These are phyloP conservation scores for Bullera alba DNA, from an alignment of 768 basidiomycete species.

Conservation along the genomic window DNA sequence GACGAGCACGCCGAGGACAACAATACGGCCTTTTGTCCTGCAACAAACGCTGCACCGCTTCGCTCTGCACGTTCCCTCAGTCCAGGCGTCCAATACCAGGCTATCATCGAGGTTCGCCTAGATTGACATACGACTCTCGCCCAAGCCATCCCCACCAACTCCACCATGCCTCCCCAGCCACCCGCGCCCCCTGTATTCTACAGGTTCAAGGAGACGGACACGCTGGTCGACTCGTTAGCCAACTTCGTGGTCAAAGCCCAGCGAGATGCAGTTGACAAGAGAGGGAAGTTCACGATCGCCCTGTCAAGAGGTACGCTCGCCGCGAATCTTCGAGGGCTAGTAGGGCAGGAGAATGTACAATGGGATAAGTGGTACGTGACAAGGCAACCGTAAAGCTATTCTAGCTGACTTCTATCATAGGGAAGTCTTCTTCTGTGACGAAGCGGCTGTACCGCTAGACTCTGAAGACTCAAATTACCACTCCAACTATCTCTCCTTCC, in stretches of 20 bases:
- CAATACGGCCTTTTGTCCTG: too few relatives aligned
- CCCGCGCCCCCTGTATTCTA: slow-evolving; percentile 63
- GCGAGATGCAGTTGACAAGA: slow-evolving; percentile 79
- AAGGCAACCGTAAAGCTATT: not conserved
- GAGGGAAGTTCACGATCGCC: slow-evolving; percentile 85
- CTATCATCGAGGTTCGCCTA: too few relatives aligned
- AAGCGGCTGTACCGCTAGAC: slow-evolving; percentile 88
- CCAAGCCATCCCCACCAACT: too few relatives aligned
- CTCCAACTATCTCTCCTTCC: slow-evolving; percentile 66
- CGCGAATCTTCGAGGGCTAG: slow-evolving; percentile 62
- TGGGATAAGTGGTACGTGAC: slow-evolving; percentile 85
- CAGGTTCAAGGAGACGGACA: slow-evolving; percentile 58
- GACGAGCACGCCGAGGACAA: too few relatives aligned
- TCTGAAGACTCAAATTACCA: slow-evolving; percentile 87
- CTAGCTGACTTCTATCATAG: slow-evolving; percentile 50
- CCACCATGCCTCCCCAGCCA: slow-evolving; percentile 42
- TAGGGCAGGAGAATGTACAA: slow-evolving; percentile 60
- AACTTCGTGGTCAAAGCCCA: slow-evolving; percentile 79
- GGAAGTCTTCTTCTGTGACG: slow-evolving; percentile 97
- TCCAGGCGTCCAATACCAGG: too few relatives aligned
- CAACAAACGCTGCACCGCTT: too few relatives aligned
- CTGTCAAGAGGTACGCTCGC: slow-evolving; percentile 89
- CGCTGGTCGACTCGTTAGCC: slow-evolving; percentile 64
- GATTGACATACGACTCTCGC: too few relatives aligned
- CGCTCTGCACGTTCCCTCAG: too few relatives aligned